Evolutionary conservation across 768 basidiomycete genomes (phyloP), one percentile per base, ranked within the genome.

Genomic region (Pleurotus pulmonarius): DNA sequence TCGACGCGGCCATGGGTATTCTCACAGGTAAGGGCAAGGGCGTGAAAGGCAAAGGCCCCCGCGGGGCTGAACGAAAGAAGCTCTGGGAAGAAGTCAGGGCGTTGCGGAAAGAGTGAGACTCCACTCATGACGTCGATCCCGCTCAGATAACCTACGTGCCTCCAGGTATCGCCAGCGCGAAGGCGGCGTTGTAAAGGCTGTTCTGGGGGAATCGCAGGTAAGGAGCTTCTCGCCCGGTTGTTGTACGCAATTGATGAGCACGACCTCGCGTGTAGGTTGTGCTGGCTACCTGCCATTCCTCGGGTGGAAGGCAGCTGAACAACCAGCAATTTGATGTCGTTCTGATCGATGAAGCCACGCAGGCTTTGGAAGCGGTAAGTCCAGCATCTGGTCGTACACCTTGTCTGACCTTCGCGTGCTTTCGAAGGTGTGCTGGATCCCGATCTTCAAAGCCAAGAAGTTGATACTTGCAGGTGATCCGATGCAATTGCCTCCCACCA

Each of bases 261-360:
- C 29, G 1, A 8, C 9, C 29, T 34, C 9, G 11, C 29, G 29
- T 34, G 29, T 34, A 91, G 88, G 78, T 98, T 40, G 91, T 98
- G 0, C 71, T 98, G 9, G 87, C 94, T 1, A 99, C 97, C 2
- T 98, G 96, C 61, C 95, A 98, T 74, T 90, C 93, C 11, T 83
- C 96, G 4, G 97, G 96, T 0, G 87, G 90, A 3, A 74, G 88
- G 18, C 92, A 95, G 61, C 71, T 98, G 5, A 79, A 81, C 43
- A 83, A 87, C 58, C 79, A 86, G 56, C 71, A 79, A 1, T 99
- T 99, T 64, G 97, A 99, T 66, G 89, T 96, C 0, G 84, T 94
- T 9, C 88, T 99, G 46, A 95, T 99, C 54, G 97, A 99, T 62
- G 97, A 99, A 72, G 97, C 97, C 0, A 98, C 97, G 0, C 97